A percentile compares a stretch with the other conserved stretches of the same genome.
These are phyloP conservation scores for Dictyostelium brefeldianum DNA, from an alignment of 78 protist species.

Conservation along the genomic window DNA sequence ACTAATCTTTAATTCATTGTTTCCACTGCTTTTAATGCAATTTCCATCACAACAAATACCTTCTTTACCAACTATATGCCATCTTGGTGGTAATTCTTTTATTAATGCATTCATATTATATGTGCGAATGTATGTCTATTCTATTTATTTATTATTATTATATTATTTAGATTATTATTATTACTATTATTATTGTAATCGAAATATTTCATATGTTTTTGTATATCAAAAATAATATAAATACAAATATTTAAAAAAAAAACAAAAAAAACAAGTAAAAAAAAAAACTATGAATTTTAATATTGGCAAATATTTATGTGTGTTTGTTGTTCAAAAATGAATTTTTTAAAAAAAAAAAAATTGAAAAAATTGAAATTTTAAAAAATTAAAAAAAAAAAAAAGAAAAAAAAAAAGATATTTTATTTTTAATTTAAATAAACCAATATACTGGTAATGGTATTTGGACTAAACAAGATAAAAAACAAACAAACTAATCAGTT, in stretches of 20 bases:
- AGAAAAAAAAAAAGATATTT: not conserved
- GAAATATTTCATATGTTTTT: slow-evolving; percentile 8
- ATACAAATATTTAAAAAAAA: not conserved
- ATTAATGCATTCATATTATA: not conserved
- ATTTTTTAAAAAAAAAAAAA: too few relatives aligned
- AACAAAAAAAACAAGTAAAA: not conserved
- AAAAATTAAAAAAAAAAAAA: not conserved
- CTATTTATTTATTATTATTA: slow-evolving; percentile 10
- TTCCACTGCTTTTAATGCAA: not conserved
- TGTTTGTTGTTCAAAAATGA: too few relatives aligned
- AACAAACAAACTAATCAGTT: not conserved
- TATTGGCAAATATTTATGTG: too few relatives aligned
- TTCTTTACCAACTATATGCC: slow-evolving; percentile 65
- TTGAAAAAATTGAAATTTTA: too few relatives aligned
- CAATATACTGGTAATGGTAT: too few relatives aligned
- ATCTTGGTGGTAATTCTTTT: slow-evolving; percentile 69
- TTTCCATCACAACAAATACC: slow-evolving; percentile 61
- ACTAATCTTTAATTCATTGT: not conserved
- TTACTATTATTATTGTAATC: not conserved
- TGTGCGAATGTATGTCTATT: not conserved
- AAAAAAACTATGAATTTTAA: not conserved
- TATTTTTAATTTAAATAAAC: too few relatives aligned
- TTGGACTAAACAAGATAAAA: too few relatives aligned
- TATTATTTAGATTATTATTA: not conserved
- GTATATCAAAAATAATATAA: not conserved